These are phyloP conservation scores for Hemileccinum impolitum DNA, from an alignment of 768 basidiomycete species.

Conservation along the genomic window DNA sequence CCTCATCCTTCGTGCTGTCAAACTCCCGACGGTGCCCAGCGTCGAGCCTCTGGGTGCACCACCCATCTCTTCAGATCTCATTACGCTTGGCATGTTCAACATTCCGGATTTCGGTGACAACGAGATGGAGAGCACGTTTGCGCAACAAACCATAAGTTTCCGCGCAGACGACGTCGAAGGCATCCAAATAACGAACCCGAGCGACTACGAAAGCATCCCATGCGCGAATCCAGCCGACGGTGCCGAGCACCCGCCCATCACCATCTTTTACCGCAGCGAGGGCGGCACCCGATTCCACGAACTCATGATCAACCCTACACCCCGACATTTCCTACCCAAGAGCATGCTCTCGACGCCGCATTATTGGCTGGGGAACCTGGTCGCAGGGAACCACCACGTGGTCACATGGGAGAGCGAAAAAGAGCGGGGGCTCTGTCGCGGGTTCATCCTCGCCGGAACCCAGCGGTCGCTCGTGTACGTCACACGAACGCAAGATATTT, in stretches of 20 bases:
- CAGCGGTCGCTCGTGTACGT: slow-evolving; percentile 33
- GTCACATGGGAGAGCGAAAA: slow-evolving; percentile 28
- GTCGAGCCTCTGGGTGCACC: slow-evolving; percentile 11
- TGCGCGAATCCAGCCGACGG: slow-evolving; percentile 16
- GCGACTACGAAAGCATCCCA: slow-evolving; percentile 19
- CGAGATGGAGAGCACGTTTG: slow-evolving; percentile 24
- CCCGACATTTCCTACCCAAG: slow-evolving; percentile 20
- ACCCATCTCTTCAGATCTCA: slow-evolving; percentile 23
- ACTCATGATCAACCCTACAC: slow-evolving; percentile 27
- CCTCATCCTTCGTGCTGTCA: slow-evolving; percentile 47
- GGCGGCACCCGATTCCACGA: slow-evolving; percentile 28
- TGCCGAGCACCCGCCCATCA: slow-evolving; percentile 30
- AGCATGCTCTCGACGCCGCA: slow-evolving; percentile 25
- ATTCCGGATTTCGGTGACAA: slow-evolving; percentile 30
- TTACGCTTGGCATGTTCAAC: slow-evolving; percentile 31
- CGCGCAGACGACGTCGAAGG: slow-evolving; percentile 33
- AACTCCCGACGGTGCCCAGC: slow-evolving; percentile 9
- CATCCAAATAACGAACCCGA: slow-evolving; percentile 32
- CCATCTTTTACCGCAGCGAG: slow-evolving; percentile 32
- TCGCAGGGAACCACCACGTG: slow-evolving; percentile 23
- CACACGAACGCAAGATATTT: slow-evolving; percentile 21
- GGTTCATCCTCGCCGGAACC: slow-evolving; percentile 31
- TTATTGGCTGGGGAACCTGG: slow-evolving; percentile 27
- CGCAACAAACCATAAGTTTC: slow-evolving; percentile 29
- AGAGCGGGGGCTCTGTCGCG: slow-evolving; percentile 21